Percentiles rank a stretch among this genome's conserved stretches.
phyloP scores from a whole-genome alignment of 345 rosid species.

The Eucalyptus pumila region DNA sequence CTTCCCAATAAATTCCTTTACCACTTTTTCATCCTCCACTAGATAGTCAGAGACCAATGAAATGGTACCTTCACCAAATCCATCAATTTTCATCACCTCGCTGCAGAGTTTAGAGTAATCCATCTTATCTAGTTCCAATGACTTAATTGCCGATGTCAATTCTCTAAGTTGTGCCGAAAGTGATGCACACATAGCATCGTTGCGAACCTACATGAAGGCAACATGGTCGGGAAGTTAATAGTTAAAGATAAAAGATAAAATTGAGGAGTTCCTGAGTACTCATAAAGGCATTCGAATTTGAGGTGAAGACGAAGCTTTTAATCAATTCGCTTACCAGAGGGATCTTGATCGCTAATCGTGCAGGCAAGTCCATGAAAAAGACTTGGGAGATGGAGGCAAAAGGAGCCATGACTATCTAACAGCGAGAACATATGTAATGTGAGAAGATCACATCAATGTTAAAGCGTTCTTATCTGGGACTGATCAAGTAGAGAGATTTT shows the following conservation, averaged over 20 bases:
- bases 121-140: accelerated
- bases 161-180: background rate
- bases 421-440: too few species aligned
- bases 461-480: too few species aligned
- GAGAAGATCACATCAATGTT: too few species aligned
- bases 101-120: background rate
- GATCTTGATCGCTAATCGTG: too few species aligned
- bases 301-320: background rate
- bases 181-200: too few species aligned
- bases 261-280: too few species aligned
- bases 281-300: background rate
- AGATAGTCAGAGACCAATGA: background rate
- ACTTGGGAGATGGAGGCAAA: too few species aligned
- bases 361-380: too few species aligned
- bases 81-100: background rate
- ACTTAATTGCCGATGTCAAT: background rate
- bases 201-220: too few species aligned
- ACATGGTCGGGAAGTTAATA: too few species aligned
- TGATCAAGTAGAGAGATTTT: too few species aligned
- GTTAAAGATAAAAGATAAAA: too few species aligned
- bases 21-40: background rate
- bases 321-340: background rate
- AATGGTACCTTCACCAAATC: background rate
- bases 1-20: background rate
- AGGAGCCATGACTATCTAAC: background rate